Conservation (phyloP, 192 early-diverging fungal genomes). For the Chytriomyces confervae region DNA sequence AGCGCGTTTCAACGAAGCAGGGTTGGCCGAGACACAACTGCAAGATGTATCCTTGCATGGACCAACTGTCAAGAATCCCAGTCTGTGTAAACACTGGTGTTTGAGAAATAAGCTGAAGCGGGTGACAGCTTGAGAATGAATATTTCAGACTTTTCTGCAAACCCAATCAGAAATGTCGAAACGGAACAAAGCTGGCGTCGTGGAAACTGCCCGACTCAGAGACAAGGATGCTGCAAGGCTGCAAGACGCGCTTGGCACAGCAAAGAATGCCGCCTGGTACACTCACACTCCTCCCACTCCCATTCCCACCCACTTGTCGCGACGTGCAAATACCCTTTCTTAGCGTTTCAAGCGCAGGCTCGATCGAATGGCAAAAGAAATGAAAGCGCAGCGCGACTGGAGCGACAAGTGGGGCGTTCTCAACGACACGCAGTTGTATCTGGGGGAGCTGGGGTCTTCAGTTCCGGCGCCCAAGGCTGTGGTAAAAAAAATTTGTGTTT, state of each 20-base stretch:
- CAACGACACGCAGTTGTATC: slow-evolving; percentile 46
- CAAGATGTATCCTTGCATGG: no score
- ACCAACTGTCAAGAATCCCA: no score
- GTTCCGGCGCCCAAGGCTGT: background rate
- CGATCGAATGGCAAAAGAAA: slow-evolving; percentile 46
- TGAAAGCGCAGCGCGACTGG: slow-evolving; percentile 42
- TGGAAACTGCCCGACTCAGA: background rate
- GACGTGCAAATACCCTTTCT: background rate
- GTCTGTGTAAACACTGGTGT: no score
- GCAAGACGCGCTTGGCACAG: slow-evolving; percentile 1
- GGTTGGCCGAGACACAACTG: no score
- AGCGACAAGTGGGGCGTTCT: slow-evolving; percentile 44
- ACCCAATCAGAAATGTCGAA: background rate
- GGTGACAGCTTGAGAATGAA: no score
- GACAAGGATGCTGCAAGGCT: slow-evolving; percentile 16
- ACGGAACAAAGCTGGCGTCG: background rate
- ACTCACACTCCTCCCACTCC: background rate
- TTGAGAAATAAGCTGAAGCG: no score
- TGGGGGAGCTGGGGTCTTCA: slow-evolving; percentile 29
- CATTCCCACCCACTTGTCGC: background rate
- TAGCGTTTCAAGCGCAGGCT: slow-evolving; percentile 30
- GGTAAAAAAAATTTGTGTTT: background rate
- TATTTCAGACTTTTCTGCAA: background rate
- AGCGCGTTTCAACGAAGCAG: no score
- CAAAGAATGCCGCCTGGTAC: slow-evolving; percentile 9